phyloP scores from a whole-genome alignment of 164 flowering plant species.

The Amborella trichopoda region DNA sequence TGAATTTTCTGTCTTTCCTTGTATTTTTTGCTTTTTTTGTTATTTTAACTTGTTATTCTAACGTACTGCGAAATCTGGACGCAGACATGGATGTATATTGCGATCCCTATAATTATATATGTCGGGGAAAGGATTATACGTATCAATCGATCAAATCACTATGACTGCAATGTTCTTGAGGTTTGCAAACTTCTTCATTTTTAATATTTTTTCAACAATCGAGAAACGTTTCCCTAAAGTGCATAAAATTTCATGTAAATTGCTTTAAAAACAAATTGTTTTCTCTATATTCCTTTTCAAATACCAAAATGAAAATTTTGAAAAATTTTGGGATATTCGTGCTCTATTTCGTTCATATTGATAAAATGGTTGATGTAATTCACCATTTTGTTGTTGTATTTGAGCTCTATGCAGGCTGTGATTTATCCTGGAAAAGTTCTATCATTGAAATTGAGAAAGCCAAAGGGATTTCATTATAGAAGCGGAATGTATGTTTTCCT shows the following conservation, averaged over 20 bases:
- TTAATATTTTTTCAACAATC: not conserved
- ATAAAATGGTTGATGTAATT: too few species aligned
- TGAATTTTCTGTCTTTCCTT: too few species aligned
- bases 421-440: conserved; percentile 33
- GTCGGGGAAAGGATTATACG: conserved; percentile 29
- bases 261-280: too few species aligned
- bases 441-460: conserved; percentile 27
- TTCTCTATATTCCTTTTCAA: too few species aligned
- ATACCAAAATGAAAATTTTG: too few species aligned
- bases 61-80: not conserved
- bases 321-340: too few species aligned
- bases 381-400: too few species aligned
- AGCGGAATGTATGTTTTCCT: conserved; percentile 40
- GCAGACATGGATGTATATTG: conserved; percentile 51
- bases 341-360: too few species aligned
- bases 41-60: not conserved
- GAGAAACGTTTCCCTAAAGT: too few species aligned
- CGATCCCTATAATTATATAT: conserved; percentile 34
- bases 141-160: conserved; percentile 21
- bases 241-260: too few species aligned
- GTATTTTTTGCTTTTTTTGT: too few species aligned
- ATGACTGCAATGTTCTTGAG: conserved; percentile 20
- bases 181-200: conserved; percentile 5
- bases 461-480: conserved; percentile 23
- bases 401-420: conserved; percentile 24